Base-by-base conservation (phyloP, 2,329 filamentous ascomycete genomes). In the Emydomyces testavorans region DNA sequence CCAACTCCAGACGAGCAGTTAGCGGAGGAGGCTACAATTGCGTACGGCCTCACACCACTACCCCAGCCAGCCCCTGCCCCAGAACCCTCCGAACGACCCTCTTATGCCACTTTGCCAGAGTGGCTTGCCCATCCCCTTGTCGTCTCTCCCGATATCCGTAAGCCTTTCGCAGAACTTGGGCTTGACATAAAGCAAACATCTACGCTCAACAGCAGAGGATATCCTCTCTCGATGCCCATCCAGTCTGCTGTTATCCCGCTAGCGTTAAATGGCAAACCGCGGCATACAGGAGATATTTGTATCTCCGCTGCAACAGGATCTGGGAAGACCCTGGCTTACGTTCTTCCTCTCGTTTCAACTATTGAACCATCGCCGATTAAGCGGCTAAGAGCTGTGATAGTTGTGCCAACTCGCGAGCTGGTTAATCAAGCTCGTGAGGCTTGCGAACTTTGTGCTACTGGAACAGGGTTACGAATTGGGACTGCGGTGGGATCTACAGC, bases 221-320 rank as follows among this genome's bases (percentile, higher is more conserved):
- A 85, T 61, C 71, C 72, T 4, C 71, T 81, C 41, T 84, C 87
- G 0, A 82, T 92, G 60, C 83, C 86, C 0, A 79, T 94, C 1
- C 87, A 94, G 64, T 79, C 85, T 4, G 80, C 81, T 1, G 75
- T 92, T 0, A 74, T 98, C 21, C 89, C 90, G 0, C 72, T 94
- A 34, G 74, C 98, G 4, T 71, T 94, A 3, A 80, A 78, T 18
- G 77, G 75, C 0, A 73, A 76, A 35, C 71, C 75, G 48, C 70
- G 76, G 29, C 74, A 79, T 29, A 68, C 76, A 1, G 84, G 86
- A 4, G 92, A 98, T 62, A 66, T 98, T 3, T 82, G 94, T 37
- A 82, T 98, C 2, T 92, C 88, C 6, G 92, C 93, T 0, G 85
- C 90, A 1, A 98, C 92, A 0, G 92, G 92, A 6, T 96, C 92